phyloP scores from a whole-genome alignment of 148 eudicot genomes.

The Bassia scoparia region DNA sequence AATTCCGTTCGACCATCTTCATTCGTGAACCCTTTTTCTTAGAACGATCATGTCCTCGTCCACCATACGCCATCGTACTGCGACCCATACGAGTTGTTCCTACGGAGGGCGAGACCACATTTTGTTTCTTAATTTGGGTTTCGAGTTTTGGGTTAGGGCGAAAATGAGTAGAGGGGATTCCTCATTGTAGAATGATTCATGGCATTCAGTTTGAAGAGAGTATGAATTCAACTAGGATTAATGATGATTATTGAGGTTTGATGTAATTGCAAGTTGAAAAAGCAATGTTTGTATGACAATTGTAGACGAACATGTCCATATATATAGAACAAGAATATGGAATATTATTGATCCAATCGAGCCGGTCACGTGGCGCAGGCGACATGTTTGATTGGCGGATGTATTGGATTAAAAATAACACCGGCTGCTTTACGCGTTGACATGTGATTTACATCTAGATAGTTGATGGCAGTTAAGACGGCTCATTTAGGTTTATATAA shows the following conservation, averaged over 20 bases:
- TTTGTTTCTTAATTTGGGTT: conserved; percentile 2
- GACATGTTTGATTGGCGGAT: not conserved
- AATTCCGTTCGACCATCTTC: conserved; percentile 36
- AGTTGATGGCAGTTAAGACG: conserved; percentile 26
- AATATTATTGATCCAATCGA: not conserved
- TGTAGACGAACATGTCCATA: not conserved
- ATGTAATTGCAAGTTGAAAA: not conserved
- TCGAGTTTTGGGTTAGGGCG: conserved; percentile 11
- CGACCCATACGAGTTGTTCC: conserved; percentile 34
- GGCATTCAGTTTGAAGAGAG: not conserved
- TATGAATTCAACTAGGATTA: not conserved
- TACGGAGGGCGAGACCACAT: conserved; percentile 14
- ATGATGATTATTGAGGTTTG: not conserved
- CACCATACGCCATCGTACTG: conserved; percentile 23
- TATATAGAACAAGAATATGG: conserved; percentile 4
- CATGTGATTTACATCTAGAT: conserved; percentile 17
- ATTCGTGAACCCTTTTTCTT: conserved; percentile 47
- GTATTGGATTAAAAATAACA: not conserved
- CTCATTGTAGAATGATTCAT: not conserved
- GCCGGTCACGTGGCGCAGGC: not conserved
- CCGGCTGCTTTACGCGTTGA: conserved; percentile 4
- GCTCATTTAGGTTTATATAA: conserved; percentile 2
- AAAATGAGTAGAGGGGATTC: not conserved
- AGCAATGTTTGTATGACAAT: not conserved
- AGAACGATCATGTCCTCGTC: conserved; percentile 46